Base-by-base conservation (phyloP, 1,284 basidiomycete genomes). In the Cryptococcus maquisensis region DNA sequence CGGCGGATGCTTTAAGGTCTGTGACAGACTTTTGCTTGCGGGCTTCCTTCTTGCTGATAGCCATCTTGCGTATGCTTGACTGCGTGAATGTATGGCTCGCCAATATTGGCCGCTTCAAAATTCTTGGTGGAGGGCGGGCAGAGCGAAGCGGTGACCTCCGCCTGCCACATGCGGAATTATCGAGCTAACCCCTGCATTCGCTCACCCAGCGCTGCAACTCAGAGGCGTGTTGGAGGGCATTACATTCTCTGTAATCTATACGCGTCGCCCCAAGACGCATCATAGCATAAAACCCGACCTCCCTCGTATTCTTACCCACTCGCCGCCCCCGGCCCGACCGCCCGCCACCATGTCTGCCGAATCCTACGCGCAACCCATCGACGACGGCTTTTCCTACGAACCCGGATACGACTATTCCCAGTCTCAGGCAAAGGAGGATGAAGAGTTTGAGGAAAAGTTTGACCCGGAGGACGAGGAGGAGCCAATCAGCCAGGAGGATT, bases 401-500 rank as follows among this genome's bases (percentile, higher is more conserved):
- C 63, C 67, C 16, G 53, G 60, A 16, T 72, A 70, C 56, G 49
- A 66, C 39, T 65, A 67, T 48, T 58, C 62, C 24, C 54, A 60
- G 54, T 46, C 21, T 23, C 8, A 35, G 16, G 56, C 44, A 40
- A 57, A 56, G 18, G 54, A 55, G 44, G 45, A 56, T 28, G 56
- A 49, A 12, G 51, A 56, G 28, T 53, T 57, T 21, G 56, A 58
- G 13, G 47, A 65, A 38, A 61, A 61, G 24, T 52, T 62, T 36
- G 59, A 61, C 16, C 57, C 51, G 44, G 86, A 86, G 49, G 82
- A 84, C 15, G 82, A 82, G 56, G 85, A 87, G 65, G 86, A 87
- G 69, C 55, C 69, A 12, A 71, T 94, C 77, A 89, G 87, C 1
- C 90, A 92, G 71, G 92, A 95, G 73, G 91, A 94, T 71, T 92